phyloP scores from a whole-genome alignment of 257 asterid species.

The Verbena officinalis region DNA sequence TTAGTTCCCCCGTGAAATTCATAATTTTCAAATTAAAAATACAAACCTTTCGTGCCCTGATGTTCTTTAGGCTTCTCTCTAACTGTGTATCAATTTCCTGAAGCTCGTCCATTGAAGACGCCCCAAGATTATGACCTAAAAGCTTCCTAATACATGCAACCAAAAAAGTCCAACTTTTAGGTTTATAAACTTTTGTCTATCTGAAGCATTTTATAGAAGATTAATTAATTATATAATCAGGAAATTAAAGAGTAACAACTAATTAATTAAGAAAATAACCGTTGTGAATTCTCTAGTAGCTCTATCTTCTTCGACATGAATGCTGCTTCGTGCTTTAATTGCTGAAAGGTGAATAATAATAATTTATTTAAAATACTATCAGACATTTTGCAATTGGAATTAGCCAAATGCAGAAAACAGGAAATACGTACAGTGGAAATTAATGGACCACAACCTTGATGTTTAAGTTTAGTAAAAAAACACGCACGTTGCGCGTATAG shows the following conservation, averaged over 20 bases:
- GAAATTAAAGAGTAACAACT: not conserved
- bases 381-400: not conserved
- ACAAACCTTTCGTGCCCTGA: slow-evolving; percentile 62
- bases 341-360: slow-evolving; percentile 46
- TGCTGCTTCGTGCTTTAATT: slow-evolving; percentile 52
- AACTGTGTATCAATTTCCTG: slow-evolving; percentile 62
- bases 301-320: slow-evolving; percentile 59
- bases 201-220: not conserved
- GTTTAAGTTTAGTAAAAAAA: too few species aligned
- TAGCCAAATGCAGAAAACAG: not conserved
- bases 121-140: slow-evolving; percentile 61
- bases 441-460: not conserved
- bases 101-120: slow-evolving; percentile 61
- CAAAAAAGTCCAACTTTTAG: not conserved
- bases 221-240: too few species aligned
- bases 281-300: slow-evolving; percentile 57
- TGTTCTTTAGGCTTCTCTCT: slow-evolving; percentile 54
- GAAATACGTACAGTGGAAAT: too few species aligned
- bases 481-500: too few species aligned
- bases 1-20: too few species aligned
- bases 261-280: slow-evolving; percentile 48
- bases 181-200: not conserved
- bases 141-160: slow-evolving; percentile 48
- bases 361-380: not conserved
- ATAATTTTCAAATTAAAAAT: not conserved